Evolutionary conservation across 768 basidiomycete species (phyloP).

Genomic region (Tremella yokohamensis): DNA sequence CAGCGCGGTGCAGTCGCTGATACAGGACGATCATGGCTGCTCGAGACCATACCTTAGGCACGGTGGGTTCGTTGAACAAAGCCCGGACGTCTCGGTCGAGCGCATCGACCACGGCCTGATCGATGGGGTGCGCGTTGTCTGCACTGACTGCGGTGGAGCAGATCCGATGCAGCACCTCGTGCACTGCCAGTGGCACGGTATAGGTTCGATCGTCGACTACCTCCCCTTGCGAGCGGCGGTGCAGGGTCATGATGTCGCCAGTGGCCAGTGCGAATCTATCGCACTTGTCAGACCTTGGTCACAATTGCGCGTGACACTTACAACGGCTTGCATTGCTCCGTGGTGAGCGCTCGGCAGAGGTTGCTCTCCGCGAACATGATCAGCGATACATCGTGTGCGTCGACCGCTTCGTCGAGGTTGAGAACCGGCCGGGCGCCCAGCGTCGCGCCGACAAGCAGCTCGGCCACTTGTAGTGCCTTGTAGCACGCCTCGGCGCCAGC

Average conservation of each 20-base stretch:
- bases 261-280: neutral
- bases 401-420: neutral
- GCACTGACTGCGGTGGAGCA: neutral
- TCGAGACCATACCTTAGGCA: neutral
- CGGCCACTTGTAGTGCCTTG: slow-evolving; percentile 1
- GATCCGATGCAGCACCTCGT: slow-evolving; percentile 1
- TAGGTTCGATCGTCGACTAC: neutral
- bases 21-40: slow-evolving; percentile 3
- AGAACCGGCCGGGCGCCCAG: neutral
- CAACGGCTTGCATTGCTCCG: neutral
- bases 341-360: neutral
- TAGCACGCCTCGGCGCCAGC: slow-evolving; percentile 1
- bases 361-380: slow-evolving; percentile 4
- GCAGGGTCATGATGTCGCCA: neutral
- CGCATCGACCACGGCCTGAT: neutral
- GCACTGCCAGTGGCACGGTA: neutral
- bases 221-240: neutral
- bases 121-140: neutral
- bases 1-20: slow-evolving; percentile 1
- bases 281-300: too few relatives aligned
- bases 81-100: slow-evolving; percentile 1
- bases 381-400: neutral
- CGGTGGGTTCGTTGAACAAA: slow-evolving; percentile 1
- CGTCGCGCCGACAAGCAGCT: neutral
- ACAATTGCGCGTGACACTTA: neutral